phyloP scores from a whole-genome alignment of 495 filamentous ascomycete species.

The Trichoderma orchidacearum region DNA sequence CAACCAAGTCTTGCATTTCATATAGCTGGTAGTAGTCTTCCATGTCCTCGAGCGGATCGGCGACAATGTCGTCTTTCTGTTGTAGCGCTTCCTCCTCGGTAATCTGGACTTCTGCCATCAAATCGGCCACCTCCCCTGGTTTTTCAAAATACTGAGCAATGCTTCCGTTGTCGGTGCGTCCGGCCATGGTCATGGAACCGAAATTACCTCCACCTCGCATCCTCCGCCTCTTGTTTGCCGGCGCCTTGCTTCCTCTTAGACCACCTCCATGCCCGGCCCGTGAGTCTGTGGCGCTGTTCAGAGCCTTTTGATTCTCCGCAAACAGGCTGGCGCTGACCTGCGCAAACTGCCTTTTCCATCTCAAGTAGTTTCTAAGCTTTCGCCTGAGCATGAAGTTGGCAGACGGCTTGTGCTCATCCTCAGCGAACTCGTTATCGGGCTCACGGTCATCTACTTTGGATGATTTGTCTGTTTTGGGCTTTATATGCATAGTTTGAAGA shows the following conservation, averaged over 20 bases:
- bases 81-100: slow-evolving; percentile 59
- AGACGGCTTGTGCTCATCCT: slow-evolving; percentile 45
- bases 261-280: slow-evolving; percentile 24
- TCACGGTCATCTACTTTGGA: slow-evolving; percentile 10
- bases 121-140: slow-evolving; percentile 33
- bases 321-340: slow-evolving; percentile 67
- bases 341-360: slow-evolving; percentile 83
- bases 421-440: slow-evolving; percentile 16
- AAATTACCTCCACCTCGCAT: slow-evolving; percentile 66
- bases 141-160: slow-evolving; percentile 37
- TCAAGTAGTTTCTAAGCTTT: slow-evolving; percentile 74
- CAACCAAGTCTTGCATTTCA: slow-evolving; percentile 77
- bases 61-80: slow-evolving; percentile 63
- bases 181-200: slow-evolving; percentile 35
- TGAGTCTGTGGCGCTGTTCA: slow-evolving; percentile 45
- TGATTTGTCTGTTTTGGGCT: slow-evolving; percentile 30
- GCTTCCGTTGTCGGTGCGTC: slow-evolving; percentile 31
- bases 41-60: slow-evolving; percentile 77
- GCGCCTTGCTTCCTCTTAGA: slow-evolving; percentile 26
- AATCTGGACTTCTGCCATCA: slow-evolving; percentile 54
- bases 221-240: slow-evolving; percentile 77
- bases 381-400: slow-evolving; percentile 80
- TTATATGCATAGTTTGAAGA: slow-evolving; percentile 79
- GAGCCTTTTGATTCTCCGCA: slow-evolving; percentile 63
- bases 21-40: slow-evolving; percentile 88